A percentile compares a stretch with the other conserved stretches of the same genome.
Conservation (phyloP, 2,329 filamentous ascomycete genomes). For the Raffaelea ambrosiae region DNA sequence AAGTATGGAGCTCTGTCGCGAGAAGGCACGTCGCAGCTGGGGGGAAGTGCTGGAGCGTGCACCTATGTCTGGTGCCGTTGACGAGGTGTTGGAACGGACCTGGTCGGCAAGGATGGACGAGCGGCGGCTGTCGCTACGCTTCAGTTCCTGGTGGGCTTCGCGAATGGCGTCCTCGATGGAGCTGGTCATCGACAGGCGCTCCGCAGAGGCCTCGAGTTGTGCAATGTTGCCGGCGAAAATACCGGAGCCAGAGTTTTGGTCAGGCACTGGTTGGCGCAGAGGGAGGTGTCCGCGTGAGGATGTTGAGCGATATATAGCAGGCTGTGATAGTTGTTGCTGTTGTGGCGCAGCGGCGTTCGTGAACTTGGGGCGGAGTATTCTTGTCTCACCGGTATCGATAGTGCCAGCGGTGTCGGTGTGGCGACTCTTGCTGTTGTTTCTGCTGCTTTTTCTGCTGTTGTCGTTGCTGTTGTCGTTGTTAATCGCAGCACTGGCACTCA, state of each 20-base stretch:
- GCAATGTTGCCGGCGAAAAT: constrained; percentile 60
- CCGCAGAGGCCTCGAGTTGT: constrained; percentile 66
- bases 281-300: constrained; percentile 35
- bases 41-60: constrained; percentile 11
- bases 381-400: not conserved
- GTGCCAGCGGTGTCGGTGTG: too few relatives aligned
- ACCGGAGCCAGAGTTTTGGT: constrained; percentile 52
- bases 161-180: constrained; percentile 73
- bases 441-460: not conserved
- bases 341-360: constrained; percentile 1
- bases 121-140: constrained; percentile 58
- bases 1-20: constrained; percentile 50
- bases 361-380: constrained; percentile 8
- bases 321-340: constrained; percentile 19
- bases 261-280: constrained; percentile 52
- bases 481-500: not conserved
- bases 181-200: constrained; percentile 63
- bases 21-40: constrained; percentile 16
- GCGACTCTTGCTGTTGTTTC: not conserved
- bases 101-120: constrained; percentile 51
- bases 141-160: constrained; percentile 62
- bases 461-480: not conserved
- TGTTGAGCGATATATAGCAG: constrained; percentile 38
- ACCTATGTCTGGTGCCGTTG: constrained; percentile 20
- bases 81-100: constrained; percentile 8